Evolutionary conservation across 129 eudicot species (phyloP), one percentile per base, ranked within the genome.

Genomic region (Silybum marianum): DNA sequence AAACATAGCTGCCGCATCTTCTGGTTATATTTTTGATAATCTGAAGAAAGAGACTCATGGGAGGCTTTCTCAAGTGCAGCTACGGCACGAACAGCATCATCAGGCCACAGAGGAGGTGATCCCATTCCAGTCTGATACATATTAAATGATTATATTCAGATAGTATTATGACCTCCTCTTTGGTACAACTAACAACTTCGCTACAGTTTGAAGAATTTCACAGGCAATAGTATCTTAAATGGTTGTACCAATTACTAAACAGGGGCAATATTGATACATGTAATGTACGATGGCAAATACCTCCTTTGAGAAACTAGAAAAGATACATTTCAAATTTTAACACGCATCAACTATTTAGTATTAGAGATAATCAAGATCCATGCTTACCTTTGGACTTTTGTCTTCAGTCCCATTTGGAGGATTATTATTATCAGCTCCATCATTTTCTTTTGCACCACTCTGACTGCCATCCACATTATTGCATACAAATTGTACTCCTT

Each of bases 11-110:
- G 89, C 71, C 99, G 79, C 98, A 96, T 85, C 88, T 96, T 96
- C 79, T 93, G 92, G 82, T 96, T 96, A 68, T 96, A 96, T 83
- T 96, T 96, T 62, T 42, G 86, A 82, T 85, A 88, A 88, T 91
- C 98, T 14, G 91, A 85, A 63, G 93, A 84, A 73, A 89, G 77
- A 18, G 94, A 77, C 72, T 93, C 95, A 77, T 93, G 97, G 9
- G 95, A 87, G 48, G 89, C 99, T 74, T 87, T 89, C 91, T 96
- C 99, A 83, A 96, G 97, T 69, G 97, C 88, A 83, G 87, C 84
- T 81, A 96, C 90, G 19, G 86, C 91, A 82, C 90, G 81, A 81
- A 91, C 97, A 85, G 97, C 99, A 69, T 82, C 87, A 83, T 90
- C 98, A 69, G 99, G 97, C 99, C 99, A 96, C 30, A 78, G 36